phyloP scores from a whole-genome alignment of 1,139 yeast genomes.

The Candida labiduridarum region DNA sequence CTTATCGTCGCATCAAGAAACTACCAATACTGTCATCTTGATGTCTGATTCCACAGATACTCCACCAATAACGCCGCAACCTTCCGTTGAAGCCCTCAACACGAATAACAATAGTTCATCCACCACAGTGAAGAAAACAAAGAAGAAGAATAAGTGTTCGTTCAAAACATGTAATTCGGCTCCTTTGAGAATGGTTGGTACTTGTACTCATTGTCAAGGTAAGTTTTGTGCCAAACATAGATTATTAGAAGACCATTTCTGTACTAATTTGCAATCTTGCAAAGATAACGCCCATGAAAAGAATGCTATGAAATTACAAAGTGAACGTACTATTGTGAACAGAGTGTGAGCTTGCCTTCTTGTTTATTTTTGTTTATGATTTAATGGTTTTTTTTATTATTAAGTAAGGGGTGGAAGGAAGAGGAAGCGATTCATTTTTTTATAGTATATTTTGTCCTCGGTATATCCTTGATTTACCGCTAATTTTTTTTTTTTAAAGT shows the following conservation, averaged over 20 bases:
- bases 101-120: conserved; percentile 17
- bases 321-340: conserved; percentile 42
- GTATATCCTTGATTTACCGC: neutral
- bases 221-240: conserved; percentile 88
- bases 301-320: conserved; percentile 42
- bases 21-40: conserved; percentile 42
- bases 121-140: conserved; percentile 36
- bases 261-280: conserved; percentile 77
- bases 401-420: too few species aligned
- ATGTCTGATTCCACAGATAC: conserved; percentile 41
- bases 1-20: conserved; percentile 20
- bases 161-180: conserved; percentile 62
- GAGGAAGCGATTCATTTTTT: neutral
- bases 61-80: conserved; percentile 21
- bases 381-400: neutral
- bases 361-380: neutral
- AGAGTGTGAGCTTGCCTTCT: conserved; percentile 25
- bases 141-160: conserved; percentile 65
- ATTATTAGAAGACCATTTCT: conserved; percentile 80
- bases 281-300: conserved; percentile 73
- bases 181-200: conserved; percentile 84
- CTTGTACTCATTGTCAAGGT: conserved; percentile 84
- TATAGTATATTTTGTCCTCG: neutral
- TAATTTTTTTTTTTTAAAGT: neutral
- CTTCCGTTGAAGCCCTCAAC: conserved; percentile 12